These are phyloP conservation scores for Hypoxylon lenormandii DNA, from an alignment of 495 filamentous ascomycete genomes.

Conservation along the genomic window DNA sequence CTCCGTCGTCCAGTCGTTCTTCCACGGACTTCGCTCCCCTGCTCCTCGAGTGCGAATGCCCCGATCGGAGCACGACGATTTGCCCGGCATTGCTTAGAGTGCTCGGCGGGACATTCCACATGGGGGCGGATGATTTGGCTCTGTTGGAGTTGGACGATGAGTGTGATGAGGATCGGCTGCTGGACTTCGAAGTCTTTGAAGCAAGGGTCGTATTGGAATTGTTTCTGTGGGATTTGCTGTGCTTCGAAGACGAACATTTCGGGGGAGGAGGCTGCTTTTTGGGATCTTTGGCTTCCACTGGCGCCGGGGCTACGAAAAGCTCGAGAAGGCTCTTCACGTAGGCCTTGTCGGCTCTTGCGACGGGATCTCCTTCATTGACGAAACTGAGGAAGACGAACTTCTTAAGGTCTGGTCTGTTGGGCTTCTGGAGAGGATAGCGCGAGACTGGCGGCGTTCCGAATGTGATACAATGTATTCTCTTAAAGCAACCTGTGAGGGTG, in stretches of 20 bases:
- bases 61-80: conserved; percentile 71
- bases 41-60: conserved; percentile 48
- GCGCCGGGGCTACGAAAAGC: conserved; percentile 73
- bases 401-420: conserved; percentile 58
- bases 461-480: conserved; percentile 80
- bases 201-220: conserved; percentile 48
- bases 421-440: conserved; percentile 72
- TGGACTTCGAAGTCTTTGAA: conserved; percentile 48
- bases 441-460: conserved; percentile 84
- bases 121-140: conserved; percentile 42
- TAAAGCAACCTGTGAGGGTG: conserved; percentile 74
- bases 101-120: conserved; percentile 72
- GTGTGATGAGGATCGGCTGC: conserved; percentile 25
- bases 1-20: conserved; percentile 60
- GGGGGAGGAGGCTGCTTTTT: conserved; percentile 26
- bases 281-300: conserved; percentile 48
- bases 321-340: conserved; percentile 78
- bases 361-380: conserved; percentile 86
- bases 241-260: conserved; percentile 20
- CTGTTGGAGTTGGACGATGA: conserved; percentile 41
- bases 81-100: conserved; percentile 74
- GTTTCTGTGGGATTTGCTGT: conserved; percentile 36
- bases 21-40: conserved; percentile 56
- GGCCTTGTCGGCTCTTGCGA: conserved; percentile 77
- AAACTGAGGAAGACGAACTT: conserved; percentile 80